Percentiles rank a stretch among this genome's conserved stretches.
phyloP scores from a whole-genome alignment of 2,329 filamentous ascomycete genomes.

The Apiospora aurea region DNA sequence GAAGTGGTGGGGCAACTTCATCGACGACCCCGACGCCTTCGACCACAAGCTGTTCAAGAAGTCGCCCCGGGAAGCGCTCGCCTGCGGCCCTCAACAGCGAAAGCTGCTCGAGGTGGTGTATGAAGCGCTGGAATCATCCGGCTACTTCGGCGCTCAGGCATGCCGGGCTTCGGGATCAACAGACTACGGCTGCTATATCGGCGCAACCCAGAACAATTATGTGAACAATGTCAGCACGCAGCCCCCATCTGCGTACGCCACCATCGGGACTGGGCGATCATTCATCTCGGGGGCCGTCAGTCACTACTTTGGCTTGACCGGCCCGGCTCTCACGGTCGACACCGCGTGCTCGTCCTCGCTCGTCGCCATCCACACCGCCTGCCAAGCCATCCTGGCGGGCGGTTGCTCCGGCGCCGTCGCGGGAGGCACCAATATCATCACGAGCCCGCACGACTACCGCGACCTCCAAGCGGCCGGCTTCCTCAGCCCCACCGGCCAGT shows the following conservation, averaged over 20 bases:
- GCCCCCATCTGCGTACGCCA: conserved; percentile 45
- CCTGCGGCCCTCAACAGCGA: conserved; percentile 35
- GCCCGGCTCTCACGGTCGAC: conserved; percentile 42
- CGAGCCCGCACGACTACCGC: conserved; percentile 39
- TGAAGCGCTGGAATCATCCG: conserved; percentile 37
- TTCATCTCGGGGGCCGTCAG: conserved; percentile 41
- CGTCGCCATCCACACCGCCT: conserved; percentile 48
- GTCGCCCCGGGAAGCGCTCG: conserved; percentile 31
- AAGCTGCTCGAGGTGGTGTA: conserved; percentile 35
- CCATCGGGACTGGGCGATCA: conserved; percentile 37
- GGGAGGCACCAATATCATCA: conserved; percentile 44
- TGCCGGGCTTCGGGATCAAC: neutral
- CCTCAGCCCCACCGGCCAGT: conserved; percentile 39
- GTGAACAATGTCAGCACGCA: conserved; percentile 49
- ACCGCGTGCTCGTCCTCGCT: conserved; percentile 48
- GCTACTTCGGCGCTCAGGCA: conserved; percentile 34
- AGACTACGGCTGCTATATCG: conserved; percentile 48
- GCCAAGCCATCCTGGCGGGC: conserved; percentile 39
- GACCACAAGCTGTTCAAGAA: conserved; percentile 38
- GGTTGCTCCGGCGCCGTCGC: conserved; percentile 45
- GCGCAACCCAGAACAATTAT: conserved; percentile 46
- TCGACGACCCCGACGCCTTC: conserved; percentile 37
- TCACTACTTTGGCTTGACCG: conserved; percentile 46
- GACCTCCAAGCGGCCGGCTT: conserved; percentile 38
- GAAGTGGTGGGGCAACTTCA: conserved; percentile 39